Evolutionary conservation across 164 flowering plant species (phyloP), one percentile per base, ranked within the genome.

Genomic region (Platanus orientalis): DNA sequence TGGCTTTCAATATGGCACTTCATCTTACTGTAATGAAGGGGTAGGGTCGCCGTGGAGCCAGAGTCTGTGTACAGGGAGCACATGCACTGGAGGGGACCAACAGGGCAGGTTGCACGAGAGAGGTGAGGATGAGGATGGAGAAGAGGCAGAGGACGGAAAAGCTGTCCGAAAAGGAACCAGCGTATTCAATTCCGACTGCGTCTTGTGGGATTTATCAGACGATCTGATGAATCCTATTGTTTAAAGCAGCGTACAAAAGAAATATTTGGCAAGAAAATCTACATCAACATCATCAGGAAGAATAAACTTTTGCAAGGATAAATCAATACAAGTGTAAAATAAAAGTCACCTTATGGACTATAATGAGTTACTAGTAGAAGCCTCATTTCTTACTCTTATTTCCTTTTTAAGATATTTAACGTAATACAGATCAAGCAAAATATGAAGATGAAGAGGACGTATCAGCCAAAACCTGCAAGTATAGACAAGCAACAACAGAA

Each of bases 401-500:
- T 34, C 49, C 60, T 54, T n/a, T 36, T 60, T 50, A 58, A 1
- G 17, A 13, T 21, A 48, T 57, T 23, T 23, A 28, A 16, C 3
- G 39, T 39, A 55, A 50, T 58, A 29, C 58, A 65, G 26, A 32
- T 89, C 88, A 91, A 71, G 99, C 97, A 67, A 94, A 94, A 75
- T 91, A 94, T 48, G 97, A 94, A 6, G 93, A 85, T 4, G 99
- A 91, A 6, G 99, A 89, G 14, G 97, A 80, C 51, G 97, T 90
- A 74, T 94, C 97, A 10, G 88, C 93, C 80, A 94, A 75, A 63
- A 91, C 86, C 97, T 94, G 95, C 77, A 78, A 73, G 27, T 21
- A 50, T 19, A 48, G 30, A 27, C 29, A 27, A 32, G 3, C 9
- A 29, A 42, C 48, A 17, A 29, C 4, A 54, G 42, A 7, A 45